Conservation (phyloP, 2,329 filamentous ascomycete genomes). For the Leptographium lundbergii region DNA sequence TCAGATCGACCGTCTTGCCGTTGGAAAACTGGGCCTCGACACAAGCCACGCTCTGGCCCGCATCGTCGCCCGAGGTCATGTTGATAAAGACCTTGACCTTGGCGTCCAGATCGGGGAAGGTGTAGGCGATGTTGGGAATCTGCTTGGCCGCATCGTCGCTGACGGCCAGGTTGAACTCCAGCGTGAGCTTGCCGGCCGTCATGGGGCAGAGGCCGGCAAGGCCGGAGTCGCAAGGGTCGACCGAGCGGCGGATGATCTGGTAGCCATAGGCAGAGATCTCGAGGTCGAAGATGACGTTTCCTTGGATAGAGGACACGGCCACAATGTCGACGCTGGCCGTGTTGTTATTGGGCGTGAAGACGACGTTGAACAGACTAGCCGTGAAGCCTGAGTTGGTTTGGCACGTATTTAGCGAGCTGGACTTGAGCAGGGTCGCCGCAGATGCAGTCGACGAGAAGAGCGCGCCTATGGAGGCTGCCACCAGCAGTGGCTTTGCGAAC, state of each 20-base stretch:
- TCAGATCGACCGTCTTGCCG: conserved; percentile 70
- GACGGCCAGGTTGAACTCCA: conserved; percentile 48
- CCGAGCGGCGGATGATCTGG: conserved; percentile 41
- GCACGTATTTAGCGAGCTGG: conserved; percentile 60
- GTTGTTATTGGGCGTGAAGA: conserved; percentile 53
- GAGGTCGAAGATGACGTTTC: conserved; percentile 59
- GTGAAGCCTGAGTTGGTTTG: conserved; percentile 66
- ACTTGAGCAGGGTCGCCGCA: conserved; percentile 26
- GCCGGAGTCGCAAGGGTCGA: conserved; percentile 55
- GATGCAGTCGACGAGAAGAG: conserved; percentile 14
- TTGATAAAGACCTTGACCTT: conserved; percentile 64
- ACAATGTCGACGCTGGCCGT: conserved; percentile 55
- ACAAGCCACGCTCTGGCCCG: conserved; percentile 54
- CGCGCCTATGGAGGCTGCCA: conserved; percentile 27
- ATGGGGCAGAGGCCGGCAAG: conserved; percentile 68
- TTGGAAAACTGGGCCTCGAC: conserved; percentile 72
- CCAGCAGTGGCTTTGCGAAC: conserved; percentile 29
- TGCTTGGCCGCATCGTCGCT: conserved; percentile 38
- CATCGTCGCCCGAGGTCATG: conserved; percentile 32
- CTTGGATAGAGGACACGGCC: conserved; percentile 60
- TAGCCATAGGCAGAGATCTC: conserved; percentile 65
- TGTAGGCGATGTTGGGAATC: conserved; percentile 70
- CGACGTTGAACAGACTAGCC: conserved; percentile 67
- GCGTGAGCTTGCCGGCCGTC: conserved; percentile 48
- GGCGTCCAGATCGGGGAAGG: conserved; percentile 71